Evolutionary conservation across 106 monocot genomes (phyloP).

Genomic region (Platanthera guangdongensis): DNA sequence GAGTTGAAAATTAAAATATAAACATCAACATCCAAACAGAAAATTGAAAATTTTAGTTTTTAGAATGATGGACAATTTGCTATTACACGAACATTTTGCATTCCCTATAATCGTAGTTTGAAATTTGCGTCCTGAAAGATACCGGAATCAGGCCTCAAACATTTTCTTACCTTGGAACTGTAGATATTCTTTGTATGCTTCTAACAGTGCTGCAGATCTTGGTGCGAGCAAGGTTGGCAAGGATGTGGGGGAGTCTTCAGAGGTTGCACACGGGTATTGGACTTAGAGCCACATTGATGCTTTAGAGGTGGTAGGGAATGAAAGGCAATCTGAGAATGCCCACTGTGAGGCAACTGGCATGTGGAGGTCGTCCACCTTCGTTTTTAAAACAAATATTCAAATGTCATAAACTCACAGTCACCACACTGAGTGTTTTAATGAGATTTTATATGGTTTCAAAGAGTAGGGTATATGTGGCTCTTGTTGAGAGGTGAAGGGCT

Average conservation of each 20-base stretch:
- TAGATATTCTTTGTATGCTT: neutral
- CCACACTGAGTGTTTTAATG: neutral
- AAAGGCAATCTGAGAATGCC: neutral
- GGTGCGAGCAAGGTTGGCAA: neutral
- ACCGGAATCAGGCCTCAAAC: neutral
- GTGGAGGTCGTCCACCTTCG: neutral
- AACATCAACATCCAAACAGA: too few species aligned
- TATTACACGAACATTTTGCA: neutral
- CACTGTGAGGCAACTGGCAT: neutral
- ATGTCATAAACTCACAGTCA: neutral
- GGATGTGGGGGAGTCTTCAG: neutral
- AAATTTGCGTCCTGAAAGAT: neutral
- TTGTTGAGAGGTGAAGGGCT: neutral
- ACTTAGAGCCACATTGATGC: too few species aligned
- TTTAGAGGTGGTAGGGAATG: too few species aligned
- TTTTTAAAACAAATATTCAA: neutral
- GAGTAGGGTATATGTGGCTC: neutral
- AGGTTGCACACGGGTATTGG: too few species aligned
- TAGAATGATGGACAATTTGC: neutral
- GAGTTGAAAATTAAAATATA: neutral
- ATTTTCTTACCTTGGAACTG: neutral
- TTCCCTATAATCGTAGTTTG: neutral
- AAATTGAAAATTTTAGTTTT: neutral
- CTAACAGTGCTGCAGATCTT: neutral
- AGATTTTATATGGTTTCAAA: neutral